Evolutionary conservation across 73 alveolate genomes (phyloP).

Genomic region (Paramecium sonneborni): DNA sequence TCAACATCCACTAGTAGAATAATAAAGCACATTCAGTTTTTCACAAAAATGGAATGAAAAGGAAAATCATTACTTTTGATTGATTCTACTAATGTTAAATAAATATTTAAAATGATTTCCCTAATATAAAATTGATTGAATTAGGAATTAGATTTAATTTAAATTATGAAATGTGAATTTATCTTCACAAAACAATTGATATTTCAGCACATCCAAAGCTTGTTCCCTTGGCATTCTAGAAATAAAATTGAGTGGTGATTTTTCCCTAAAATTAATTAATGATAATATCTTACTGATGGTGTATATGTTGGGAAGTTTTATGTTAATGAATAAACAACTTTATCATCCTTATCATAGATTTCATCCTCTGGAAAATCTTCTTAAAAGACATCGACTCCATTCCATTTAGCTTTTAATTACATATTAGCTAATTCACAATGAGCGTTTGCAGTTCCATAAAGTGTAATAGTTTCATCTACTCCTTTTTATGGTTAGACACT

Average conservation of each 20-base stretch:
- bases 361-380: background rate
- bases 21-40: conserved; percentile 5
- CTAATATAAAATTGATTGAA: background rate
- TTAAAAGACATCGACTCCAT: background rate
- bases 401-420: background rate
- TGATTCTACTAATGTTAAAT: background rate
- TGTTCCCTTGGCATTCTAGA: background rate
- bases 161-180: background rate
- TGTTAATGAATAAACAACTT: background rate
- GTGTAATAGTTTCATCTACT: conserved; percentile 37
- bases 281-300: conserved; percentile 32
- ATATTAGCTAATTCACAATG: conserved; percentile 35
- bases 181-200: background rate
- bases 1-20: background rate
- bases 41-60: background rate
- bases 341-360: background rate
- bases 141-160: background rate
- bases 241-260: background rate
- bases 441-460: conserved; percentile 33
- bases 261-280: conserved; percentile 2
- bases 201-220: conserved; percentile 2
- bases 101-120: background rate
- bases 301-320: conserved; percentile 26
- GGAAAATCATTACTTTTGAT: background rate
- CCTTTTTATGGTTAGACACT: conserved; percentile 37